Conservation (phyloP, 257 asterid species). For the Nicotiana attenuata region DNA sequence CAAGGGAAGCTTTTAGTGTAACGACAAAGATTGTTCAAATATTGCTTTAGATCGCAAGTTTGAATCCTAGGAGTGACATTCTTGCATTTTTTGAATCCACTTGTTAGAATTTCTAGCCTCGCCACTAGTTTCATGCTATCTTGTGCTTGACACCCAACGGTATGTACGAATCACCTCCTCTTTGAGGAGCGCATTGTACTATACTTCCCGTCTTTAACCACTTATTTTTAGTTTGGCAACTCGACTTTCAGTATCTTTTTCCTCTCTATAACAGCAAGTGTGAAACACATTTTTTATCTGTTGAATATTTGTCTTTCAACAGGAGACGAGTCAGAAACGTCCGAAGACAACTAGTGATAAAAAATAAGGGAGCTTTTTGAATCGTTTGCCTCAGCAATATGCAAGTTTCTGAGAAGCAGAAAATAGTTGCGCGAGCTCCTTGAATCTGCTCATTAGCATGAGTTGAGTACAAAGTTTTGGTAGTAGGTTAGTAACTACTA, state of each 20-base stretch:
- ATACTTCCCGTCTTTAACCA: background rate
- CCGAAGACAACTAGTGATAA: constrained; percentile 28
- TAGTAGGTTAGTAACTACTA: background rate
- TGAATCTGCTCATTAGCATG: background rate
- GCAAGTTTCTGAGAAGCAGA: background rate
- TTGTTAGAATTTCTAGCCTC: too few species aligned
- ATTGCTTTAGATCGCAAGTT: too few species aligned
- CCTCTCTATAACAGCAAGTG: background rate
- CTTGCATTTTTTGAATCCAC: too few species aligned
- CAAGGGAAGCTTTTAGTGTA: too few species aligned
- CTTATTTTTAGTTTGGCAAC: background rate
- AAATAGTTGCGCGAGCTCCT: background rate
- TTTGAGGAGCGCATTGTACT: background rate
- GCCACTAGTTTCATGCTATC: background rate
- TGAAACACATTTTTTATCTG: background rate
- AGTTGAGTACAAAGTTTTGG: background rate
- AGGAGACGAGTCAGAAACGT: constrained; percentile 71
- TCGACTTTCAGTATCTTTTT: background rate
- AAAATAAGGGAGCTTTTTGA: background rate
- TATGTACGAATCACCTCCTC: background rate
- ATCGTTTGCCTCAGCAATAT: background rate
- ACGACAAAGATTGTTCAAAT: too few species aligned
- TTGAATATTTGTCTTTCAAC: constrained; percentile 12
- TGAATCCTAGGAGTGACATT: too few species aligned
- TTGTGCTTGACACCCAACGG: background rate